Base-by-base conservation (phyloP, 768 basidiomycete genomes). In the Boletus rubropictus region DNA sequence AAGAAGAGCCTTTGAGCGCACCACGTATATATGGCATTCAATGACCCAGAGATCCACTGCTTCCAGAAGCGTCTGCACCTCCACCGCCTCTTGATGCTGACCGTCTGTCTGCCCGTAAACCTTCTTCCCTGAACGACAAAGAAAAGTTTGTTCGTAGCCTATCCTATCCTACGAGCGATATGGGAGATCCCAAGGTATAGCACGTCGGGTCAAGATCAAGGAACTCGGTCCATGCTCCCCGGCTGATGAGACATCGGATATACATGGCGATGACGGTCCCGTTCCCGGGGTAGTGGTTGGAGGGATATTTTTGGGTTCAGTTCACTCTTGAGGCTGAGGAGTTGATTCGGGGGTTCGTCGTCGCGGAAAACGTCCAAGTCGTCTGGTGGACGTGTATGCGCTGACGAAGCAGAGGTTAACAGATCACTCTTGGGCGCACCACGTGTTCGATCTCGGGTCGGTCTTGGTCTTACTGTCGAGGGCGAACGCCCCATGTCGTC, bases 301-400 rank as follows among this genome's bases (percentile, higher is more conserved):
- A 58, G 58, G 45, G 38, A 45, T 10, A 61, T 61, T 35, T 65
- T 81, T 2, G 78, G 80, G 1, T 62, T 82, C 4, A 64, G 74
- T 22, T 74, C 75, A 0, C 62, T 81, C 3, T 73, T 74, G 3
- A 71, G 68, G 45, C 54, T 82, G 15, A 71, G 81, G 29, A 82
- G 80, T 53, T 85, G 83, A 82, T 82, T 86, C 62, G 48, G 63
- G 50, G 52, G 65, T 49, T 61, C 66, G 0, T 59, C 62, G 14
- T 66, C 68, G 10, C 49, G 51, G 17, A 53, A 56, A 18, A 54
- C 60, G 10, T 69, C 68, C 31, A 59, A 53, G 3, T 64, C 57
- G 3, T 64, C 57, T 18, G 56, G 50, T 3, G 53, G 60, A 17
- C 12, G 72, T 3, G 70, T 73, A 24, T 7, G 24, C 7, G 51